These are phyloP conservation scores for Entophlyctis luteolus DNA, from an alignment of 192 early-diverging fungal genomes.

Conservation along the genomic window DNA sequence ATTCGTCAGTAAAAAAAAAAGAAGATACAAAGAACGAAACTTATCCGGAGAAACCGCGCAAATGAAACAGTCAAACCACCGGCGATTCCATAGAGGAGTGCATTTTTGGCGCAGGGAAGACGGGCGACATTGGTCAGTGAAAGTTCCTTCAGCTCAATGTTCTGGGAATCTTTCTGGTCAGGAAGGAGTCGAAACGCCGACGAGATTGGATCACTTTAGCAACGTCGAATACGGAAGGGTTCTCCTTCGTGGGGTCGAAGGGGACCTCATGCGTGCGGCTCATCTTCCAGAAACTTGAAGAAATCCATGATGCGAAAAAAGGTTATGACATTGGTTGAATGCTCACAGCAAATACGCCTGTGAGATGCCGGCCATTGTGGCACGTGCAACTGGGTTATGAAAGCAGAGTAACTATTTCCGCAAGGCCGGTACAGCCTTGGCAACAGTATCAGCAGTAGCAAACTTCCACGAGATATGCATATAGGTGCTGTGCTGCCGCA, in stretches of 20 bases:
- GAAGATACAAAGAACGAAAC: background rate
- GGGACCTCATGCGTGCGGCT: background rate
- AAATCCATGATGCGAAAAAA: too few relatives aligned
- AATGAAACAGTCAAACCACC: slow-evolving; percentile 4
- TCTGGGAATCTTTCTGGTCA: background rate
- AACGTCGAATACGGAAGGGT: background rate
- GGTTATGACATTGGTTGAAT: too few relatives aligned
- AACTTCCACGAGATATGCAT: too few relatives aligned
- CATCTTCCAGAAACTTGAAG: too few relatives aligned
- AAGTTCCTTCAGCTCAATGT: slow-evolving; percentile 16
- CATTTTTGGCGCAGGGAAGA: slow-evolving; percentile 18
- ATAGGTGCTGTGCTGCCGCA: too few relatives aligned
- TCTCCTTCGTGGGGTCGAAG: slow-evolving; percentile 6
- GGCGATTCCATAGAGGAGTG: slow-evolving; percentile 23
- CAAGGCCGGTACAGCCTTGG: too few relatives aligned
- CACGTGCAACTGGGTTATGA: too few relatives aligned
- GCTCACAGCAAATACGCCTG: too few relatives aligned
- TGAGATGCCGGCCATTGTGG: too few relatives aligned
- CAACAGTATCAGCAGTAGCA: too few relatives aligned
- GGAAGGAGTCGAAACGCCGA: background rate
- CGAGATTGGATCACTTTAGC: background rate
- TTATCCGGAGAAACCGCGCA: slow-evolving; percentile 1
- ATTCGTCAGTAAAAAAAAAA: background rate
- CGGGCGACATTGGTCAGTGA: background rate
- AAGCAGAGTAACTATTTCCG: too few relatives aligned